Evolutionary conservation across 129 eudicot species (phyloP).

Genomic region (Artemisia tridentata): DNA sequence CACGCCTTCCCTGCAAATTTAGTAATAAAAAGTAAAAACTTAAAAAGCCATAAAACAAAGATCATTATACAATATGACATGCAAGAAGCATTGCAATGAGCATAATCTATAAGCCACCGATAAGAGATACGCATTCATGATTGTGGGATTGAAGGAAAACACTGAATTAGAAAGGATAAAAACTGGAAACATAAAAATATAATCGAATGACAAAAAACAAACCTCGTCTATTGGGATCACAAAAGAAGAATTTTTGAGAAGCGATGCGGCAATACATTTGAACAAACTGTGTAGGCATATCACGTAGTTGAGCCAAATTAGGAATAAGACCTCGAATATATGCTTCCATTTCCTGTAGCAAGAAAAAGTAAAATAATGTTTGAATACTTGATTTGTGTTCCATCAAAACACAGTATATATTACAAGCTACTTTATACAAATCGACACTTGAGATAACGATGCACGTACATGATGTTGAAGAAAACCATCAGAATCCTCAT

Average conservation of each 20-base stretch:
- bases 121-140: neutral
- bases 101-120: neutral
- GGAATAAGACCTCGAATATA: constrained; percentile 96
- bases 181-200: neutral
- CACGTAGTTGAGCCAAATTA: constrained; percentile 93
- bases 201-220: constrained; percentile 14
- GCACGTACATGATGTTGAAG: constrained; percentile 83
- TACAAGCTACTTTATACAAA: constrained; percentile 17
- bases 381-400: no score
- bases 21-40: neutral
- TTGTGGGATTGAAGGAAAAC: neutral
- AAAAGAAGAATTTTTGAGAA: constrained; percentile 94
- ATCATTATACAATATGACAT: constrained; percentile 8
- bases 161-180: constrained; percentile 4
- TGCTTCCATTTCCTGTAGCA: constrained; percentile 87
- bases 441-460: constrained; percentile 1
- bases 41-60: neutral
- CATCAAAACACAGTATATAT: neutral
- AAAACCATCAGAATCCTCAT: constrained; percentile 98
- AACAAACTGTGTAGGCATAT: constrained; percentile 71
- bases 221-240: constrained; percentile 99
- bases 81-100: neutral
- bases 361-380: neutral
- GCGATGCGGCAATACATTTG: constrained; percentile 91
- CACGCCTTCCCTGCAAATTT: constrained; percentile 84